These are phyloP conservation scores for Aspergillus felis DNA, from an alignment of 2,329 filamentous ascomycete genomes.

Conservation along the genomic window DNA sequence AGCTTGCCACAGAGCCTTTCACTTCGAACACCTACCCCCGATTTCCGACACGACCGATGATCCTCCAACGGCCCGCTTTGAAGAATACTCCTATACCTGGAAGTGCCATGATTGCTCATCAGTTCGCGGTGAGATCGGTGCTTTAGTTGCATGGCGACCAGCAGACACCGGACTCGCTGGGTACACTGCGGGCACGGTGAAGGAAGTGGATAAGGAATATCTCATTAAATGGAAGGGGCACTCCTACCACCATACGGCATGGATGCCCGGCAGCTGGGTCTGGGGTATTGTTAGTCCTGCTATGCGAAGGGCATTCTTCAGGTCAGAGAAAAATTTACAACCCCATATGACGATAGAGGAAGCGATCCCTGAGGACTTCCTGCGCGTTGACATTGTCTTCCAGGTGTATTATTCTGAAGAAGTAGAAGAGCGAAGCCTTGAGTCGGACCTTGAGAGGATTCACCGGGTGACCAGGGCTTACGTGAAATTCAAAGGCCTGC, in stretches of 20 bases:
- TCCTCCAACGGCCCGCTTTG: constrained; percentile 59
- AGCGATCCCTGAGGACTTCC: constrained; percentile 81
- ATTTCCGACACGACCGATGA: constrained; percentile 10
- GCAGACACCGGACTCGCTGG: constrained; percentile 48
- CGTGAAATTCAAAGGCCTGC: constrained; percentile 89
- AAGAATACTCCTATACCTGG: constrained; percentile 73
- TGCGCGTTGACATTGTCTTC: constrained; percentile 85
- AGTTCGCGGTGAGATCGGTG: constrained; percentile 63
- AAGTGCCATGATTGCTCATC: constrained; percentile 73
- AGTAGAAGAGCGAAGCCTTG: constrained; percentile 55
- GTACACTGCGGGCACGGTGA: constrained; percentile 52
- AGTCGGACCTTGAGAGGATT: constrained; percentile 68
- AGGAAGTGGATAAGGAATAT: constrained; percentile 82
- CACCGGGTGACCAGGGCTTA: constrained; percentile 68
- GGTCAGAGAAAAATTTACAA: constrained; percentile 57
- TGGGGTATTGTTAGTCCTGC: constrained; percentile 61
- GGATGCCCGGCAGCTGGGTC: constrained; percentile 89
- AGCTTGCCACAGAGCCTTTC: constrained; percentile 72
- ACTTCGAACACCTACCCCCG: constrained; percentile 75
- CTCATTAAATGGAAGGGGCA: constrained; percentile 79
- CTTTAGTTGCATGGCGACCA: constrained; percentile 87
- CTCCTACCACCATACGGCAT: constrained; percentile 78
- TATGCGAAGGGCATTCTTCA: constrained; percentile 74
- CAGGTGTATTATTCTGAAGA: constrained; percentile 67
- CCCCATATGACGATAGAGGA: constrained; percentile 70